Evolutionary conservation across 345 rosid genomes (phyloP).

Genomic region (Hypericum androsaemum): DNA sequence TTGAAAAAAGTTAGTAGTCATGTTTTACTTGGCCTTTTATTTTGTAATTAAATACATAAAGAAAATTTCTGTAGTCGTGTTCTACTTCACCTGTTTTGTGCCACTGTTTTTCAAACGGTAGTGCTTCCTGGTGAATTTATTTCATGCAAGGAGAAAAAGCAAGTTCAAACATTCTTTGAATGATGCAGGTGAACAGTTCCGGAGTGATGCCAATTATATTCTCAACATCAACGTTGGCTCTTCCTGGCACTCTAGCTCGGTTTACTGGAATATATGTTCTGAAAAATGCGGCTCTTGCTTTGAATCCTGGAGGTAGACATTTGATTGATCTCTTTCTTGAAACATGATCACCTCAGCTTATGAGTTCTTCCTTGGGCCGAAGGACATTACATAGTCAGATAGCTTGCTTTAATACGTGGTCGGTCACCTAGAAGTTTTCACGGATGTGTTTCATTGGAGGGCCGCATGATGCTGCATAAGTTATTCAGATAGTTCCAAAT

Average conservation of each 20-base stretch:
- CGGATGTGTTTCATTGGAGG: background rate
- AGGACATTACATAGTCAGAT: too few relatives aligned
- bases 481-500: background rate
- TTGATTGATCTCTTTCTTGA: constrained; percentile 12
- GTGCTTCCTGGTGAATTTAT: too few relatives aligned
- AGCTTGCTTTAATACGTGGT: too few relatives aligned
- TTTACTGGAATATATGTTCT: constrained; percentile 74
- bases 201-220: constrained; percentile 98
- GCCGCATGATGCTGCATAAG: background rate
- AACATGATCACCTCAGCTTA: constrained; percentile 1
- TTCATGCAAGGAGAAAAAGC: too few relatives aligned
- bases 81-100: too few relatives aligned
- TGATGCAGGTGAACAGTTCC: constrained; percentile 71
- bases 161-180: background rate
- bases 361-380: too few relatives aligned
- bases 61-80: too few relatives aligned
- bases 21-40: too few relatives aligned
- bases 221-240: constrained; percentile 91
- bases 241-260: constrained; percentile 86
- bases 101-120: too few relatives aligned
- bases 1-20: too few relatives aligned
- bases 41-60: too few relatives aligned
- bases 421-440: too few relatives aligned
- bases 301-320: constrained; percentile 78
- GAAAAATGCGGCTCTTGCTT: constrained; percentile 74